Evolutionary conservation across 352 stramenopile genomes (phyloP), one percentile per base, ranked within the genome.

Genomic region (Aphanomyces euteiches): DNA sequence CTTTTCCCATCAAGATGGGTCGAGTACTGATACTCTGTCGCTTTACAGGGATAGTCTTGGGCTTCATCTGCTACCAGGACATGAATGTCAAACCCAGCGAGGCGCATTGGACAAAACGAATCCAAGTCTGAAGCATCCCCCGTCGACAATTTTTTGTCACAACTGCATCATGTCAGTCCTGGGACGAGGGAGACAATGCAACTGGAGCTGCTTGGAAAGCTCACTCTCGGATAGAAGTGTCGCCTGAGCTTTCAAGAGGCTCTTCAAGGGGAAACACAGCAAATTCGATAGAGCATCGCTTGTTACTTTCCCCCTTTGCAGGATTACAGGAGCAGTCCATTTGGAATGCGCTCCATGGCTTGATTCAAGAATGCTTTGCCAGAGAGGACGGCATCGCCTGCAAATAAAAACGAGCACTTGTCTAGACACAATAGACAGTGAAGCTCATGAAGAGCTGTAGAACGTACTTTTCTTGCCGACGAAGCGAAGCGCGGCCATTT

Each of bases 401-500:
- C 64, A 17, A 70, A 28, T 1, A 70, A 63, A 61, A 70, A 70
- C 38, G 64, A 21, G 19, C n/a, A 12, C 8, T 70, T 70, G 15
- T 34, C 64, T 70, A 70, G 28, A 61, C 17, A 41, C 54, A 40
- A 61, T 8, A 61, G 12, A 3, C 7, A 40, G 3, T 21, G 3
- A 10, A 6, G 4, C 19, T 61, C 6, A 21, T 38, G 45, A 21
- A 61, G n/a, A 8, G 15, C 5, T 7, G 39, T 3, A 10, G 40
- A n/a, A 61, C 47, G 37, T 70, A 70, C 64, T 5, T 37, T 61
- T 17, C 28, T 60, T 7, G 38, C 64, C 64, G 1, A 70, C 7
- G 40, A 70, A 70, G 17, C 64, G 64, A 34, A 70, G 54, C 37
- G 64, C 64, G 1, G 64, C 36, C 15, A 70, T 63, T 40, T 70